Percentiles rank a stretch among this genome's conserved stretches.
These are phyloP conservation scores for Beauveria sp. DNA, from an alignment of 2,329 filamentous ascomycete genomes.

Conservation along the genomic window DNA sequence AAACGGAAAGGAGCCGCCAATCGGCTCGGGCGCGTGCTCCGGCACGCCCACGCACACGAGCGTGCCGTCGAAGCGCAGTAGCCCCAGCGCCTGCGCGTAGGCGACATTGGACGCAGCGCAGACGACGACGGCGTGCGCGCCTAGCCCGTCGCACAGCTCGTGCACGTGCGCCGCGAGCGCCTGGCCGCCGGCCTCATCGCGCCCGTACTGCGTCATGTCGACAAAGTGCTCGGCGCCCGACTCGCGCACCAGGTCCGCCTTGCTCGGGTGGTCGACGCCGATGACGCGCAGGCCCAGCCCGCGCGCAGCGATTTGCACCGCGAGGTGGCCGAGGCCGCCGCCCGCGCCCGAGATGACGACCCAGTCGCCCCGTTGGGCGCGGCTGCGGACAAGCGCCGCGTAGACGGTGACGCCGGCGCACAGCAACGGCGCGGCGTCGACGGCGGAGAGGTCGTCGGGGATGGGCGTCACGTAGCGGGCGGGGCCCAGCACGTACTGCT, in stretches of 20 bases:
- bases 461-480: constrained; percentile 37
- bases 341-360: constrained; percentile 70
- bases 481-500: constrained; percentile 17
- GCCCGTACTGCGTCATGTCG: constrained; percentile 34
- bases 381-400: constrained; percentile 65
- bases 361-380: constrained; percentile 56
- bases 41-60: constrained; percentile 22
- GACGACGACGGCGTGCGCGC: constrained; percentile 17
- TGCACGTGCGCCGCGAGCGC: constrained; percentile 23
- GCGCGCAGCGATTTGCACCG: constrained; percentile 61
- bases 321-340: constrained; percentile 61
- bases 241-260: constrained; percentile 17
- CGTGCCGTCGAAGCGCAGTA: constrained; percentile 22
- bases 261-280: constrained; percentile 21
- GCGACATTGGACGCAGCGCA: constrained; percentile 17
- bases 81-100: constrained; percentile 17
- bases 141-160: constrained; percentile 14
- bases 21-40: constrained; percentile 22
- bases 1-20: constrained; percentile 35
- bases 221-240: constrained; percentile 26
- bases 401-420: constrained; percentile 61
- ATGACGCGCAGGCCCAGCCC: constrained; percentile 21
- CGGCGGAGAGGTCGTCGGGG: constrained; percentile 26
- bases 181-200: constrained; percentile 28
- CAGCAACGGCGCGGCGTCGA: constrained; percentile 50